phyloP scores from a whole-genome alignment of 139 green algal species.

The Zygnema cylindricum region DNA sequence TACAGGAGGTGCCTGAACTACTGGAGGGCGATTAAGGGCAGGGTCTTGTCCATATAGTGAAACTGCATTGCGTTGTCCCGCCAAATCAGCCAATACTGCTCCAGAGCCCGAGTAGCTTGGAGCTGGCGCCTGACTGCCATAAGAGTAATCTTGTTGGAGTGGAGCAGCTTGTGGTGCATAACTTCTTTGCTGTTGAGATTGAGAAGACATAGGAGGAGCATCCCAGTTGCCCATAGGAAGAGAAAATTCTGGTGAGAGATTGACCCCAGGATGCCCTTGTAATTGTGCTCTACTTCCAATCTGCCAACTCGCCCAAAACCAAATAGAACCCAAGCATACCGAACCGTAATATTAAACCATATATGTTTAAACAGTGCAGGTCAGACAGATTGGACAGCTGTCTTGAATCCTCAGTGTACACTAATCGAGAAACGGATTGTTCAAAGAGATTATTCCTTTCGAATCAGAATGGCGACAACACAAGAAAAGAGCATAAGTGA shows the following conservation, averaged over 20 bases:
- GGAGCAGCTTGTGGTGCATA: not conserved
- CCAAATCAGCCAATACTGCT: not conserved
- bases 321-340: too few relatives aligned
- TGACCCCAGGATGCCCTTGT: not conserved
- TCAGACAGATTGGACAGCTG: too few relatives aligned
- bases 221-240: not conserved
- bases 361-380: too few relatives aligned
- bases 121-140: not conserved
- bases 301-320: too few relatives aligned
- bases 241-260: not conserved
- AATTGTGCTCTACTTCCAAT: not conserved
- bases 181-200: not conserved
- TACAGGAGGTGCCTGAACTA: not conserved
- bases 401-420: too few relatives aligned
- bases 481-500: too few relatives aligned
- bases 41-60: not conserved
- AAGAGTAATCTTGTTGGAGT: not conserved
- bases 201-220: not conserved
- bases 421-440: too few relatives aligned
- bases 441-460: too few relatives aligned
- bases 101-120: not conserved
- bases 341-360: too few relatives aligned
- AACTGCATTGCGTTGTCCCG: not conserved
- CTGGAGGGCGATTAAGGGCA: not conserved
- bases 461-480: too few relatives aligned